Evolutionary conservation across 2,329 filamentous ascomycete species (phyloP), one percentile per base, ranked within the genome.

Genomic region (Westerdykella aurantiaca): DNA sequence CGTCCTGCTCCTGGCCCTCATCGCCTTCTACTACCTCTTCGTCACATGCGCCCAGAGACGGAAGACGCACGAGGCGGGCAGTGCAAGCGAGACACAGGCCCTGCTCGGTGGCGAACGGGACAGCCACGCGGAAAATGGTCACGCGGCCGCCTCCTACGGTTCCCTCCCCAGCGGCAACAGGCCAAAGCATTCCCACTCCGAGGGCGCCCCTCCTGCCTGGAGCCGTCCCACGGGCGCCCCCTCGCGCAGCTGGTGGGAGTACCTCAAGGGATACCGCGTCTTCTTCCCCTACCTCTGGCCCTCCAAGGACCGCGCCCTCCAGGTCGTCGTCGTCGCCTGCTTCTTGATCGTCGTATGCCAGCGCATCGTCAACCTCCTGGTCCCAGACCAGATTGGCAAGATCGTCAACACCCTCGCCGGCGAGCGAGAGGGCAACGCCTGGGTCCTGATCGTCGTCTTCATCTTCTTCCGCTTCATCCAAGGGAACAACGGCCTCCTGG

Each of bases 261-360:
- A 98, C 66, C 73, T 96, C 48, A 83, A 85, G 51, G 89, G 91
- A 37, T 98, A 97, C 67, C 86, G 85, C 11, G 75, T 96, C 41
- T 95, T 98, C 69, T 94, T 97, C 64, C 91, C 90, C 0, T 98
- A 97, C 63, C 80, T 97, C 46, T 98, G 93, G 93, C 93, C 93
- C 0, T 85, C 83, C 58, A 91, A 91, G 60, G 83, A 88, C 40
- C 71, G 76, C 31, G 78, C 75, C 51, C 74, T 98, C 43, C 85
- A 96, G 70, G 52, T 88, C 18, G 78, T 90, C 43, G 88, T 96
- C 16, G 65, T 94, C 16, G 58, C 89, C 38, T 97, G 93, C 69
- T 90, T 97, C 60, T 41, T 81, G 31, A 77, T 98, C 38, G 81
- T 97, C 43, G 68, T 93, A 37, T 59, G 85, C 10, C 90, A 96